phyloP scores from a whole-genome alignment of 768 basidiomycete species.

The Dioszegia crocea region DNA sequence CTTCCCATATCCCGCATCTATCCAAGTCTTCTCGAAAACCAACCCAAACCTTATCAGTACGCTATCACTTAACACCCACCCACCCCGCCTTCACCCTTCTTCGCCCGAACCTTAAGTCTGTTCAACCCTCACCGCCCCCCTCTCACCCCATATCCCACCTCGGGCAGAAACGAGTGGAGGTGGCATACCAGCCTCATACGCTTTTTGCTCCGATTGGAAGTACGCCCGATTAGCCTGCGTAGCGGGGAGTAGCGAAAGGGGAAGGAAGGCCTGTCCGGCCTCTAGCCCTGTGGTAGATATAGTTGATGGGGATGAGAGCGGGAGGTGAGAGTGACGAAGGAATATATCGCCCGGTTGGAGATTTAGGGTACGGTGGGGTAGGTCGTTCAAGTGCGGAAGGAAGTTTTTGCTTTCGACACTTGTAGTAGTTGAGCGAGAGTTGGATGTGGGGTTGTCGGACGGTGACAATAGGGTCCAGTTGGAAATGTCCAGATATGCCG shows the following conservation, averaged over 20 bases:
- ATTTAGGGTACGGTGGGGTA: background rate
- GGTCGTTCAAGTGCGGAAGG: slow-evolving; percentile 21
- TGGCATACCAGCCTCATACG: slow-evolving; percentile 34
- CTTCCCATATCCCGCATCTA: too few relatives aligned
- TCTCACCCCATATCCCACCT: slow-evolving; percentile 3
- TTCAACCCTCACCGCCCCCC: slow-evolving; percentile 15
- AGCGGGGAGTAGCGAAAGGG: slow-evolving; percentile 7
- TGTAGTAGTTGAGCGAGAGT: background rate
- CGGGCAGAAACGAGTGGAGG: slow-evolving; percentile 12
- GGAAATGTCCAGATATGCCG: slow-evolving; percentile 26
- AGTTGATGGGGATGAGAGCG: background rate
- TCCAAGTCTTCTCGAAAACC: too few relatives aligned
- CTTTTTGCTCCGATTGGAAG: slow-evolving; percentile 13
- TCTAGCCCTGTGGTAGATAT: background rate
- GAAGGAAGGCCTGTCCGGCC: background rate
- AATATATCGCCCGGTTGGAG: slow-evolving; percentile 38
- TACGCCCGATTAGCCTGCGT: background rate
- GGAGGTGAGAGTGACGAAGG: slow-evolving; percentile 23
- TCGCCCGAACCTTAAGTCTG: slow-evolving; percentile 9
- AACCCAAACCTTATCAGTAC: too few relatives aligned
- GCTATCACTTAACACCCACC: too few relatives aligned
- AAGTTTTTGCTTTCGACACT: background rate
- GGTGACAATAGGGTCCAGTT: slow-evolving; percentile 33
- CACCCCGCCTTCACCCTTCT: slow-evolving; percentile 21
- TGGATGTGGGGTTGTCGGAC: background rate